phyloP scores from a whole-genome alignment of 1,284 basidiomycete species.

The Cronartium ribicola region DNA sequence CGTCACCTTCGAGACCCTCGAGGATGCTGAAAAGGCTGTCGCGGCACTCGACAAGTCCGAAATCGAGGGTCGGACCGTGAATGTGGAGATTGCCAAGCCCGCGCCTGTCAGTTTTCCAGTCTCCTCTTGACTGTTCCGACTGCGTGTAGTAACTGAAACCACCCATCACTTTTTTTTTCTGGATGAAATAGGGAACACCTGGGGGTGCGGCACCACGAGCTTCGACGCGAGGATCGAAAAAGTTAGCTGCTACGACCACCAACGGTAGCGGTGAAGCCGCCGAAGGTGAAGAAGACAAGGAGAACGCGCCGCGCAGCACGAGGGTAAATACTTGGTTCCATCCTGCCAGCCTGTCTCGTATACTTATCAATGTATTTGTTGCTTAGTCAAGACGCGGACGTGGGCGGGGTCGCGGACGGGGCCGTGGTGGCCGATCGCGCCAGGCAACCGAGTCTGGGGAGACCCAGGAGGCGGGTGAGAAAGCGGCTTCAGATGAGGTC shows the following conservation, averaged over 20 bases:
- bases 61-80: constrained; percentile 77
- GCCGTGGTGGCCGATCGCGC: not conserved
- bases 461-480: constrained; percentile 61
- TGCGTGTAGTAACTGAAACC: not conserved
- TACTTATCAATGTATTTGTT: not conserved
- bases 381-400: not conserved
- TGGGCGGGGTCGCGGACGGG: not conserved
- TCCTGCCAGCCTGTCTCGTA: not conserved
- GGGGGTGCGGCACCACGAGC: constrained; percentile 43
- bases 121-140: not conserved
- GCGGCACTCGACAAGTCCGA: constrained; percentile 78
- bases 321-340: not conserved
- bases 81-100: constrained; percentile 84
- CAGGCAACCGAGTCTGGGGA: constrained; percentile 71
- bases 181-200: constrained; percentile 50
- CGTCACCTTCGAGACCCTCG: constrained; percentile 71
- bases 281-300: constrained; percentile 49
- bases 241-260: constrained; percentile 39
- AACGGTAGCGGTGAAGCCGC: constrained; percentile 55
- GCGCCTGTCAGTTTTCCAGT: constrained; percentile 57
- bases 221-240: constrained; percentile 43
- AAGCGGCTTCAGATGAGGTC: constrained; percentile 49
- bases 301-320: constrained; percentile 6
- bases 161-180: not conserved
- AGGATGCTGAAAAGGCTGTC: constrained; percentile 78